Evolutionary conservation across 306 rosid genomes (phyloP), one percentile per base, ranked within the genome.

Genomic region (Sphenostylis stenocarpa): DNA sequence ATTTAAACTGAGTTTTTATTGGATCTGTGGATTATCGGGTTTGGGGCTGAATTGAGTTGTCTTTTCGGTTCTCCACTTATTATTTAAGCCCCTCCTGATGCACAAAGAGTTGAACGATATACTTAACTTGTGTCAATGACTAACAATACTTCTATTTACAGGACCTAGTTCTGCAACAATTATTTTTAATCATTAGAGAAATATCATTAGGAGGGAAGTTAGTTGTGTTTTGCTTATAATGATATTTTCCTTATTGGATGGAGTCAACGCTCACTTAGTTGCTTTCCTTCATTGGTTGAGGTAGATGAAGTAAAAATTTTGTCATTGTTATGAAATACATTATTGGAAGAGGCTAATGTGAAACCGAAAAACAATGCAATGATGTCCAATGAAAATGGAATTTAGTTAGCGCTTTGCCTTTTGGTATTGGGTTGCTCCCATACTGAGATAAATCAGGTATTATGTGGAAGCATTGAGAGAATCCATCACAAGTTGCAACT

Each of bases 261-360:
- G 55, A 71, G 58, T 14, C 17, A n/a, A 41, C 15, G n/a, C 9
- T 17, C 9, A 11, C 57, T 6, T 19, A 17, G 1, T 19, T 31
- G 68, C 1, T 39, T 60, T 67, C 66, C 16, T 56, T 61, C 70
- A 55, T 31, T 55, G 38, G 44, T 20, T 14, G 24, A 53, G 53
- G 34, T 52, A 70, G 75, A 16, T 66, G 70, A 73, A 73, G 63
- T 47, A 67, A 39, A 43, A 55, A 29, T 43, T 55, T 13, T 19
- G 34, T 80, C 45, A 8, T 56, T 55, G 4, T 10, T 56, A 36
- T 19, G 39, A 14, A 78, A 33, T 39, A 9, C 45, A 1, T 15
- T 56, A 47, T 21, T 33, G 21, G 71, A n/a, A 62, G 19, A 13
- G 16, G 45, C 21, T 60, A 1, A 3, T 17, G 28, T 26, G 56